Conservation (phyloP, 306 rosid species). For the Fagus crenata region DNA sequence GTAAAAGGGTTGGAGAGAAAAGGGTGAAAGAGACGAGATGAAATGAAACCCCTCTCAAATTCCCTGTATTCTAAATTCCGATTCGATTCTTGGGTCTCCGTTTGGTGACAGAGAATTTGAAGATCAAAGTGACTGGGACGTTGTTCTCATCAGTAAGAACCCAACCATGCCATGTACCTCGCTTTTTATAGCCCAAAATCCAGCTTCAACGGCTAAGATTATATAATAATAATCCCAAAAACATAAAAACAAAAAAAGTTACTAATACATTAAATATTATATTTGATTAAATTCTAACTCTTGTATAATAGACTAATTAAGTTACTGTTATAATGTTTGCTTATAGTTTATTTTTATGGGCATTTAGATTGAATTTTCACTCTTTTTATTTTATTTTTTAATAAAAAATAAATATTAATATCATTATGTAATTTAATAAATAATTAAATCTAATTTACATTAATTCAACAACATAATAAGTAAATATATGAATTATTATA, state of each 20-base stretch:
- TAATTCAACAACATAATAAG: no score
- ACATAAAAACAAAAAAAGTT: not conserved
- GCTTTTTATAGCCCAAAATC: constrained; percentile 42
- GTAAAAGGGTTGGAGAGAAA: not conserved
- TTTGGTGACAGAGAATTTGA: constrained; percentile 52
- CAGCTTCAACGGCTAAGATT: constrained; percentile 41
- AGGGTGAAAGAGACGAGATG: constrained; percentile 39
- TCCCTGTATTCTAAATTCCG: constrained; percentile 46
- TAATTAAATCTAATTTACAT: no score
- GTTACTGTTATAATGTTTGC: no score
- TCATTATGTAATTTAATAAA: no score
- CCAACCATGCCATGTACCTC: constrained; percentile 21
- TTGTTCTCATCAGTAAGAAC: constrained; percentile 54
- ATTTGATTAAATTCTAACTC: no score
- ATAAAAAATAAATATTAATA: no score
- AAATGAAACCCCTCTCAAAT: constrained; percentile 41
- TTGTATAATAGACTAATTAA: no score
- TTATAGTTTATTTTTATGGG: no score
- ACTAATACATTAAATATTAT: no score
- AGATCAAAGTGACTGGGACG: constrained; percentile 55
- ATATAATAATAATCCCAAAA: not conserved
- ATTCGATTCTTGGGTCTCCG: constrained; percentile 58
- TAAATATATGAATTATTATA: no score
- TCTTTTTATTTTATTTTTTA: no score
- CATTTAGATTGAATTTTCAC: no score